phyloP scores from a whole-genome alignment of 1,284 basidiomycete genomes.

The Cryptococcus hybrid region DNA sequence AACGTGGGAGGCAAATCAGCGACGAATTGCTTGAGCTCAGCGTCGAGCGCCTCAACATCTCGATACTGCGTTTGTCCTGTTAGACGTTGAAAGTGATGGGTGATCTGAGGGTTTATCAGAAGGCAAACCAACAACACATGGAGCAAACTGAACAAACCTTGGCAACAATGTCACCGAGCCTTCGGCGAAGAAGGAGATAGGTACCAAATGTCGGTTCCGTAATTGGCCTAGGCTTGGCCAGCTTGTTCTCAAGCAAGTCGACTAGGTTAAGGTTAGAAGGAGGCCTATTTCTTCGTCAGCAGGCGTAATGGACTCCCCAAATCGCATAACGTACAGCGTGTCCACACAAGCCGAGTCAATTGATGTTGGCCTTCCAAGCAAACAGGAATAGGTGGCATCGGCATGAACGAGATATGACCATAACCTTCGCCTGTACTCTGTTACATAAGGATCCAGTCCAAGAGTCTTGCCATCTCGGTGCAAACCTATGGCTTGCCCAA shows the following conservation, averaged over 20 bases:
- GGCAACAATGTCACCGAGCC: slow-evolving; percentile 81
- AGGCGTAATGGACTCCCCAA: background rate
- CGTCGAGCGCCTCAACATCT: slow-evolving; percentile 77
- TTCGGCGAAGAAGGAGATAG: slow-evolving; percentile 80
- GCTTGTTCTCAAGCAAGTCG: slow-evolving; percentile 41
- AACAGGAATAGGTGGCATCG: slow-evolving; percentile 71
- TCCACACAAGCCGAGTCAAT: slow-evolving; percentile 39
- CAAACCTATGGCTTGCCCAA: slow-evolving; percentile 85
- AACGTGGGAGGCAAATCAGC: slow-evolving; percentile 63
- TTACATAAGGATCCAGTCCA: slow-evolving; percentile 60
- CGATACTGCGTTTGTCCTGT: slow-evolving; percentile 71
- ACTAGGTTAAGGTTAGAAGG: slow-evolving; percentile 80
- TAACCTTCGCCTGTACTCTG: slow-evolving; percentile 84
- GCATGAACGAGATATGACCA: slow-evolving; percentile 94
- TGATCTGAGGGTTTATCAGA: slow-evolving; percentile 54
- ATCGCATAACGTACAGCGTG: slow-evolving; percentile 50
- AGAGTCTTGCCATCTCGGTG: slow-evolving; percentile 83
- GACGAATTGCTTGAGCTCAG: slow-evolving; percentile 75
- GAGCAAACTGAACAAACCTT: slow-evolving; percentile 23
- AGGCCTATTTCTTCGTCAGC: slow-evolving; percentile 8
- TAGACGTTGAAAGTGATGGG: slow-evolving; percentile 88
- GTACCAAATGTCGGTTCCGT: slow-evolving; percentile 72
- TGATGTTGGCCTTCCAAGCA: slow-evolving; percentile 81
- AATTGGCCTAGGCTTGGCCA: slow-evolving; percentile 41
- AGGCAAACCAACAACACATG: no score